Evolutionary conservation across 176 grass and related monocot genomes (phyloP), one percentile per base, ranked within the genome.

Genomic region (Zizania latifolia): DNA sequence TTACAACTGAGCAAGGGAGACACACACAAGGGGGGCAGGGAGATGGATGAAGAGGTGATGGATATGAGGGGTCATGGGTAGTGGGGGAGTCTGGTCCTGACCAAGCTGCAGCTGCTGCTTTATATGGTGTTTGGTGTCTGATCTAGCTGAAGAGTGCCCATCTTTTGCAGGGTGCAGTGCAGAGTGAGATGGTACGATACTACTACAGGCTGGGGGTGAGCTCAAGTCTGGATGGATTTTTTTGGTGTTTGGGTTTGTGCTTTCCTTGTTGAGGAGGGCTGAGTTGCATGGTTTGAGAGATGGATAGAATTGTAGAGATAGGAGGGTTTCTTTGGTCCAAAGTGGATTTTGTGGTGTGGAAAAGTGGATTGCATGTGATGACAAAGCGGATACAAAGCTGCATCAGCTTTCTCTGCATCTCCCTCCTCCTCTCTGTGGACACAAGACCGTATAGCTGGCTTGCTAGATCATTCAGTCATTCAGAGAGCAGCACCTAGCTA

Each of bases 241-340:
- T 71, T 72, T 58, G 58, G 35, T 65, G 57, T 45, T 46, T 72
- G 58, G 67, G 15, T 57, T 92, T 88, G 81, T 92, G 81, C 93
- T 87, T 96, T 96, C 58, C 93, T 91, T 96, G 93, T 39, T 51
- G 78, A 24, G 89, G 89, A 85, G 89, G 89, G 10, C 75, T 73
- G 57, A 36, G 1, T 15, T 72, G 44, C n/a, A n/a, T n/a, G 62
- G 59, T 34, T 84, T 55, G 16, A 55, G 26, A 60, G 6, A 50
- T 0, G 23, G 57, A 62, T n/a, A n/a, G n/a, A n/a, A n/a, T n/a
- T n/a, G n/a, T n/a, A n/a, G n/a, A n/a, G n/a, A n/a, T n/a, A n/a
- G 38, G 3, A 2, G 8, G 7, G 27, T 36, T 65, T 71, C 55
- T 84, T 84, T 63, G 46, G 82, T 81, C 74, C 78, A 91, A 86